phyloP scores from a whole-genome alignment of 768 basidiomycete species.

The Sutorius australiensis region DNA sequence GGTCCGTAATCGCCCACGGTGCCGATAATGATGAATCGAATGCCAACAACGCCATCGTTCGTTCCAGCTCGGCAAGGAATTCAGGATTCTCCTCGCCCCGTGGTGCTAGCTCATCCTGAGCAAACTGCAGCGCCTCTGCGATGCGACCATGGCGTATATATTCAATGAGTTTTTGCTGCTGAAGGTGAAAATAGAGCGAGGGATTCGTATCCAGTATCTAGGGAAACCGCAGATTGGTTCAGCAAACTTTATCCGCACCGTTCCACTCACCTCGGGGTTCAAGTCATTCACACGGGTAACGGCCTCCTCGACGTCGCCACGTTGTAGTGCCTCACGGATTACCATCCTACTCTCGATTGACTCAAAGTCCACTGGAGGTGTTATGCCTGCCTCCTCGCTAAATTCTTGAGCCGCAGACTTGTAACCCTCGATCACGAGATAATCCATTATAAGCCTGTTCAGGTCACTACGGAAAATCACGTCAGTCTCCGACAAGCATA shows the following conservation, averaged over 20 bases:
- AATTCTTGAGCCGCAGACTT: slow-evolving; percentile 95
- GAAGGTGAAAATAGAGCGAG: slow-evolving; percentile 88
- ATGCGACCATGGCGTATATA: slow-evolving; percentile 81
- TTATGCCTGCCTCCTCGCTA: slow-evolving; percentile 78
- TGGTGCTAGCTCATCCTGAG: slow-evolving; percentile 90
- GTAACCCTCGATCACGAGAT: slow-evolving; percentile 96
- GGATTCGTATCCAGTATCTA: slow-evolving; percentile 98
- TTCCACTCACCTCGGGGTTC: slow-evolving; percentile 76
- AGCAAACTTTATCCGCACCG: slow-evolving; percentile 7
- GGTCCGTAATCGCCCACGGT: slow-evolving; percentile 65
- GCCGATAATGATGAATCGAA: slow-evolving; percentile 59
- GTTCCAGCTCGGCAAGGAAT: slow-evolving; percentile 87
- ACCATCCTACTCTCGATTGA: slow-evolving; percentile 93
- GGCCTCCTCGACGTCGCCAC: slow-evolving; percentile 92
- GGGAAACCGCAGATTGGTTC: slow-evolving; percentile 19
- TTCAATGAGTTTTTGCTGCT: slow-evolving; percentile 95
- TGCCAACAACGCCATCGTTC: slow-evolving; percentile 90
- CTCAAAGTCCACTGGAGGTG: slow-evolving; percentile 79
- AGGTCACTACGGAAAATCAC: slow-evolving; percentile 63
- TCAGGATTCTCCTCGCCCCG: slow-evolving; percentile 94
- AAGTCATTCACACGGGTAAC: slow-evolving; percentile 94
- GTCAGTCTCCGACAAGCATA: slow-evolving; percentile 17
- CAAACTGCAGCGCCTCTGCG: slow-evolving; percentile 81
- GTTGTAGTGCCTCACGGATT: slow-evolving; percentile 89
- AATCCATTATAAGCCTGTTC: slow-evolving; percentile 94